Evolutionary conservation across 345 rosid genomes (phyloP), one percentile per base, ranked within the genome.

Genomic region (Ailanthus altissimus): DNA sequence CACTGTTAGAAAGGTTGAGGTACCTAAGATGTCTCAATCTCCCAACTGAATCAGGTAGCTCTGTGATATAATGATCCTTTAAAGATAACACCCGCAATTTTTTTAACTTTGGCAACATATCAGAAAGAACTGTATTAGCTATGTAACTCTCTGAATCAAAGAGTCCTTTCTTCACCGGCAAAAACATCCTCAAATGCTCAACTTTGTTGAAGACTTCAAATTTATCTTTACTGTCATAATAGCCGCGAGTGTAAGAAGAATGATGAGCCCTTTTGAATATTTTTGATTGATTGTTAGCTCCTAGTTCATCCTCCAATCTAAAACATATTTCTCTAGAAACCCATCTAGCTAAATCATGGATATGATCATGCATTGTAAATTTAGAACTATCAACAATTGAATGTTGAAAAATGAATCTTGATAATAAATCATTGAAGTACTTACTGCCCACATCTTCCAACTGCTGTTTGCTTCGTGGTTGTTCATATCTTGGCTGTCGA

Each of bases 391-490:
- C n/a, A n/a, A n/a, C n/a, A n/a, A n/a, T n/a, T n/a, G 26, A 16
- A 5, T 28, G 67, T 38, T 66, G 64, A 15, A 82, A 71, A 12
- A 79, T 60, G 2, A 75, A 78, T 32, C 80, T 64, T 40, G 28
- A 46, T 2, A 26, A 4, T 13, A 78, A 25, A 13, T 60, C 42
- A 5, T 25, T 4, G 5, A 79, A 66, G 67, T 49, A 67, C 7
- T 49, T 0, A 25, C 45, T 12, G 42, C 65, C 70, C n/a, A 11
- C 8, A 3, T 65, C 51, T 43, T 66, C 70, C 28, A 66, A 9
- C 11, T n/a, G 32, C n/a, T n/a, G n/a, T n/a, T n/a, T n/a, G n/a
- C n/a, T n/a, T n/a, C n/a, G n/a, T n/a, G n/a, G n/a, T n/a, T n/a
- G n/a, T 18, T 43, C n/a, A 12, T 42, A 1, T n/a, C 43, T 5